phyloP scores from a whole-genome alignment of 352 stramenopile species.

The Phytophthora lateralis region DNA sequence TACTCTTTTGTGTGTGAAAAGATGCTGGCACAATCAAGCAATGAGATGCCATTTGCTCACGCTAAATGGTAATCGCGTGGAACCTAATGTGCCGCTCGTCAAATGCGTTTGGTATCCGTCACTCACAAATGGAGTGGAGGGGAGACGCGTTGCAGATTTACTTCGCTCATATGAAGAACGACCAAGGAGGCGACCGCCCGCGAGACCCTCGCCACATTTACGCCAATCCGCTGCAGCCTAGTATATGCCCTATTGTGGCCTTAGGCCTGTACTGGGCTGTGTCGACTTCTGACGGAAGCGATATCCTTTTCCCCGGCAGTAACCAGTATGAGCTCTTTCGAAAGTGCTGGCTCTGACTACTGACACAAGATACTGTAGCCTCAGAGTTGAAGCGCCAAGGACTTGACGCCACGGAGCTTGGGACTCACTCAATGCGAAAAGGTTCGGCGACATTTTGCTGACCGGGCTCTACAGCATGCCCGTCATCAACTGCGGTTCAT shows the following conservation, averaged over 20 bases:
- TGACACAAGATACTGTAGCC: neutral
- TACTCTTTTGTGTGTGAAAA: slow-evolving; percentile 6
- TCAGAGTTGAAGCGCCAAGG: neutral
- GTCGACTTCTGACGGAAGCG: neutral
- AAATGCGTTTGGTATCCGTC: neutral
- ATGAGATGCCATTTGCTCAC: slow-evolving; percentile 3
- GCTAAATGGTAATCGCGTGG: neutral
- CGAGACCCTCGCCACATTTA: neutral
- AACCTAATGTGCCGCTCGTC: neutral
- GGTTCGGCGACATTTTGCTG: neutral
- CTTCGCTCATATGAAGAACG: neutral
- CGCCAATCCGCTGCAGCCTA: neutral
- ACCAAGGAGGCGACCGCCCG: neutral
- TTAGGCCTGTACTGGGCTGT: neutral
- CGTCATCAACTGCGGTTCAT: slow-evolving; percentile 1
- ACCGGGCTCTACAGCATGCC: neutral
- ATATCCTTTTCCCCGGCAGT: neutral
- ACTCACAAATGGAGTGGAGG: neutral
- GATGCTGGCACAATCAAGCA: neutral
- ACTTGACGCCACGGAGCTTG: neutral
- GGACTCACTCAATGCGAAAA: neutral
- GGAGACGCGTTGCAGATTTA: neutral
- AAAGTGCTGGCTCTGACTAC: neutral
- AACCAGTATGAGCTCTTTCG: neutral
- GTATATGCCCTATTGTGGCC: neutral